phyloP scores from a whole-genome alignment of 192 early-diverging fungal genomes.

The Podila clonocystis region DNA sequence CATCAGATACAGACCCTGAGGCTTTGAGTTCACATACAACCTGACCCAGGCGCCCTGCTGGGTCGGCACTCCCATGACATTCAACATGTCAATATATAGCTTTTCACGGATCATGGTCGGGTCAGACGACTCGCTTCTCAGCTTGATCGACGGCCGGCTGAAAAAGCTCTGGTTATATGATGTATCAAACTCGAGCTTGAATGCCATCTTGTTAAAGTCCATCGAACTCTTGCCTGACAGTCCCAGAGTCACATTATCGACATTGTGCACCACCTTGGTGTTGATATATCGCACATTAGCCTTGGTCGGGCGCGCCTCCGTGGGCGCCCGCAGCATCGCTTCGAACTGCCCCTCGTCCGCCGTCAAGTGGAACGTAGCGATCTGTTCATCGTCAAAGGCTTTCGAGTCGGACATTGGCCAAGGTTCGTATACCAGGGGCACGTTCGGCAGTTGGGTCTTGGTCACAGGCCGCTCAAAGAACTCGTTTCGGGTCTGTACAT shows the following conservation, averaged over 20 bases:
- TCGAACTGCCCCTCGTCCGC: neutral
- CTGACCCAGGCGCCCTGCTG: conserved; percentile 28
- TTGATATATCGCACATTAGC: conserved; percentile 20
- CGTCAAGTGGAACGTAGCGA: conserved; percentile 20
- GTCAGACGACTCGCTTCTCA: conserved; percentile 40
- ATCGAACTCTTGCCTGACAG: conserved; percentile 27
- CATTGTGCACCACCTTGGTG: conserved; percentile 2
- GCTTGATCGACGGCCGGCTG: conserved; percentile 27
- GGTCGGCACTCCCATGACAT: conserved; percentile 32
- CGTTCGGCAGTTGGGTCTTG: neutral
- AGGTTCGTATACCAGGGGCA: conserved; percentile 11
- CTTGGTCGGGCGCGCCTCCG: neutral
- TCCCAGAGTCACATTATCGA: conserved; percentile 4
- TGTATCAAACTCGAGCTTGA: conserved; percentile 11
- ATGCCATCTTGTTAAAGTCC: conserved; percentile 36
- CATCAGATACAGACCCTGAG: conserved; percentile 43
- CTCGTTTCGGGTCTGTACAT: neutral
- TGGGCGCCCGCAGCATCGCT: neutral
- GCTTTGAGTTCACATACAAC: conserved; percentile 34
- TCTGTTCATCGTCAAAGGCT: conserved; percentile 8
- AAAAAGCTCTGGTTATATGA: conserved; percentile 13
- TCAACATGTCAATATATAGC: conserved; percentile 46
- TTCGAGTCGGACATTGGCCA: conserved; percentile 10
- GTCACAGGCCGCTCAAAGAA: conserved; percentile 15
- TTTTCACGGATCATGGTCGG: conserved; percentile 52